Conservation (phyloP, 495 filamentous ascomycete species). For the Hypoxylon fragiforme region DNA sequence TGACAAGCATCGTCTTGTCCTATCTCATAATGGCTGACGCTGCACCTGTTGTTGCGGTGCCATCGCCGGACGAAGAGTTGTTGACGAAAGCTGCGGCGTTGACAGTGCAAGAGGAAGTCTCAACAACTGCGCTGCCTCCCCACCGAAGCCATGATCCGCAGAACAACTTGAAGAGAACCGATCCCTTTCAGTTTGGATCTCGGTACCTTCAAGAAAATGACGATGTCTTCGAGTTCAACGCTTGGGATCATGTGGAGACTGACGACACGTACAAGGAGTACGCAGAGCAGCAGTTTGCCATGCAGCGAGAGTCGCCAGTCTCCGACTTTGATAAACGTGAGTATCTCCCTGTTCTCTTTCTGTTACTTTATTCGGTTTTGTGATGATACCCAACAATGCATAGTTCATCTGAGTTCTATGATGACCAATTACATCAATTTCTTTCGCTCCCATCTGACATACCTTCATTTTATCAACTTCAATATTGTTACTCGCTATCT, state of each 20-base stretch:
- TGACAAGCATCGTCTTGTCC: background rate
- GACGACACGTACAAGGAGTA: constrained; percentile 82
- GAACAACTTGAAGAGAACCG: constrained; percentile 74
- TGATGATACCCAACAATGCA: constrained; percentile 63
- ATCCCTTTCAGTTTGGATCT: constrained; percentile 94
- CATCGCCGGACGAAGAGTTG: constrained; percentile 28
- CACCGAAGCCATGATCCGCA: constrained; percentile 60
- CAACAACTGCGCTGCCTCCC: constrained; percentile 36
- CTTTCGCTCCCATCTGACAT: constrained; percentile 69
- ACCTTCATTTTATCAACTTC: constrained; percentile 13
- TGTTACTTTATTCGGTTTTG: constrained; percentile 29
- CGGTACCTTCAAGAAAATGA: constrained; percentile 79
- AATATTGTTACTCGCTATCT: background rate
- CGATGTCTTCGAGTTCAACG: constrained; percentile 93
- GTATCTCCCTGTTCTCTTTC: constrained; percentile 29
- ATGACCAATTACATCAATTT: constrained; percentile 57
- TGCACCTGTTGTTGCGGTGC: background rate
- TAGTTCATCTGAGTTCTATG: constrained; percentile 64
- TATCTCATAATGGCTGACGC: constrained; percentile 17
- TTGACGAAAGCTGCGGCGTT: constrained; percentile 28
- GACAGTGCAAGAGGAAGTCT: constrained; percentile 29
- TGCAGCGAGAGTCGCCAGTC: constrained; percentile 80
- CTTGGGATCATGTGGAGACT: constrained; percentile 95
- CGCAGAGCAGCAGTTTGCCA: constrained; percentile 75
- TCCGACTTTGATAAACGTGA: constrained; percentile 81